Evolutionary conservation across 306 rosid genomes (phyloP).

Genomic region (Adenanthera pavonina): DNA sequence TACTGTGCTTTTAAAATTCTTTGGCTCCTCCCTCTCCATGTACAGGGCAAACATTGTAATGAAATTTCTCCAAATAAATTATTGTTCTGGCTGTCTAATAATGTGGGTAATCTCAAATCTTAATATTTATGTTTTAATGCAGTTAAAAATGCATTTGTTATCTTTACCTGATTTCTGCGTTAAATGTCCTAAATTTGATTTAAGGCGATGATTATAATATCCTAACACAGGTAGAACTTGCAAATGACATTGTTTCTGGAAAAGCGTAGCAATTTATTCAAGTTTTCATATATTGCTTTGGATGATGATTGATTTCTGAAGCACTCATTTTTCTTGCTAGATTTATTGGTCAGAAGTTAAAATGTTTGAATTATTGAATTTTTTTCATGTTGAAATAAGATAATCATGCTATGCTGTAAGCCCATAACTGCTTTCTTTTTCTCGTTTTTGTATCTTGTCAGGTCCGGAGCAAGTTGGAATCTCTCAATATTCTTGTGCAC

Average conservation of each 20-base stretch:
- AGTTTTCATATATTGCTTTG: constrained; percentile 9
- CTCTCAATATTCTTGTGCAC: constrained; percentile 80
- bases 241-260: constrained; percentile 18
- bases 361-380: not conserved
- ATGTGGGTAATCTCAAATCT: constrained; percentile 4
- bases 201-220: not conserved
- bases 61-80: constrained; percentile 16
- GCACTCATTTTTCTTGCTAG: not conserved
- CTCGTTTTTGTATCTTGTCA: constrained; percentile 49
- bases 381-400: constrained; percentile 8
- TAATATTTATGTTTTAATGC: not conserved
- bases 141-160: constrained; percentile 5
- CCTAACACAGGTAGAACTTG: constrained; percentile 16
- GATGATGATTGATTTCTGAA: constrained; percentile 27
- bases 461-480: constrained; percentile 80
- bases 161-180: constrained; percentile 10
- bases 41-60: constrained; percentile 3
- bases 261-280: constrained; percentile 18
- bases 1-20: constrained; percentile 26
- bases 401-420: not conserved
- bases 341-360: not conserved
- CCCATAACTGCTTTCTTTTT: constrained; percentile 8
- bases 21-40: not conserved
- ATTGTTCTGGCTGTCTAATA: constrained; percentile 12
- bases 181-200: constrained; percentile 21